phyloP scores from a whole-genome alignment of 345 rosid species.

The Gossypium anomalum region DNA sequence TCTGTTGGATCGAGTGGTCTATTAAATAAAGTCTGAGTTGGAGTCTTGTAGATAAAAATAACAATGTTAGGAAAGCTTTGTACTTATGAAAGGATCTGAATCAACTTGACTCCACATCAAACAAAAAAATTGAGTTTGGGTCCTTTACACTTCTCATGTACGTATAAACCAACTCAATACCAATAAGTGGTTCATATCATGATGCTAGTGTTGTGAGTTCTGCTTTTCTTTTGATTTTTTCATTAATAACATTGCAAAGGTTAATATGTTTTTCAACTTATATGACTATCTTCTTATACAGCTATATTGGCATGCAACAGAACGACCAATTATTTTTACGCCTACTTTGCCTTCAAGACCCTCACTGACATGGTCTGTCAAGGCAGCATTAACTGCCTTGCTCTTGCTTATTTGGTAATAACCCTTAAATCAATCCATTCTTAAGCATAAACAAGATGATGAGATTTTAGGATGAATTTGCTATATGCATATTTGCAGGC shows the following conservation, averaged over 20 bases:
- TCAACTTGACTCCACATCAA: too few relatives aligned
- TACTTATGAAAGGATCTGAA: too few relatives aligned
- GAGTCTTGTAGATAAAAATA: too few relatives aligned
- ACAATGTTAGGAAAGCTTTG: too few relatives aligned
- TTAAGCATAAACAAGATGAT: neutral
- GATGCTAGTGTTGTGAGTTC: neutral
- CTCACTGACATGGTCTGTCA: conserved; percentile 63
- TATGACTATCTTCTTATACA: conserved; percentile 32
- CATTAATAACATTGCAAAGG: neutral
- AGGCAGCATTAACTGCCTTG: conserved; percentile 62
- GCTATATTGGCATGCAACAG: conserved; percentile 73
- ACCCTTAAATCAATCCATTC: neutral
- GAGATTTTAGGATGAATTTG: neutral
- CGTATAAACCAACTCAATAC: neutral
- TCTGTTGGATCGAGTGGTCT: too few relatives aligned
- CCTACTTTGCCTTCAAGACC: conserved; percentile 51
- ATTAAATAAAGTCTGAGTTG: too few relatives aligned
- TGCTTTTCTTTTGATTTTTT: neutral
- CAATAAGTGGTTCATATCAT: neutral
- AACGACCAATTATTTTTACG: conserved; percentile 57
- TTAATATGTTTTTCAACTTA: neutral
- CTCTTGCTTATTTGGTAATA: conserved; percentile 80
- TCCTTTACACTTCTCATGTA: too few relatives aligned
- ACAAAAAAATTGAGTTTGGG: too few relatives aligned
- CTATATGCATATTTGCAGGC: conserved; percentile 40